These are phyloP conservation scores for Chytriomyces sp. DNA, from an alignment of 192 early-diverging fungal species.

Conservation along the genomic window DNA sequence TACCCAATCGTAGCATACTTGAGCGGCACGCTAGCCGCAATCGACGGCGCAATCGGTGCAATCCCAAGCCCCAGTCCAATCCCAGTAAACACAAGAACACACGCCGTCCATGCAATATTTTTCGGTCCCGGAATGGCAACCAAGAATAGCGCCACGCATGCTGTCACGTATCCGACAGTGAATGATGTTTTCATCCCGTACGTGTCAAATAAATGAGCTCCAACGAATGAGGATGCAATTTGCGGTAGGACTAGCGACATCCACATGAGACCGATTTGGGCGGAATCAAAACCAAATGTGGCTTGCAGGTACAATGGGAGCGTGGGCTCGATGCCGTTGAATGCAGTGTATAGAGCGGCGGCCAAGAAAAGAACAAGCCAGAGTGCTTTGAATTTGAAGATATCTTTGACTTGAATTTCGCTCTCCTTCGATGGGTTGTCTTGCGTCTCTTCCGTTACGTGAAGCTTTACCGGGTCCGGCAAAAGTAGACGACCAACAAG, in stretches of 20 bases:
- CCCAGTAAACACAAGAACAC: background rate
- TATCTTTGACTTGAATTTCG: background rate
- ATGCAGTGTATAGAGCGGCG: background rate
- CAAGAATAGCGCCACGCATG: background rate
- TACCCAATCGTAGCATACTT: slow-evolving; percentile 13
- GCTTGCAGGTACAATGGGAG: slow-evolving; percentile 10
- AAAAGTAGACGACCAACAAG: slow-evolving; percentile 25
- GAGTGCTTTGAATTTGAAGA: slow-evolving; percentile 5
- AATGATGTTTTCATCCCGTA: background rate
- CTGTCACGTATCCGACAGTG: background rate
- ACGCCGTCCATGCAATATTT: background rate
- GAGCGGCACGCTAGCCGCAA: background rate
- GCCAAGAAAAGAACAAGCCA: slow-evolving; percentile 14
- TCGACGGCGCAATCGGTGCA: slow-evolving; percentile 5
- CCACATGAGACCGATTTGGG: slow-evolving; percentile 7
- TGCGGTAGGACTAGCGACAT: slow-evolving; percentile 10
- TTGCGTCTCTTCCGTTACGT: background rate
- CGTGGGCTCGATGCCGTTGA: slow-evolving; percentile 16
- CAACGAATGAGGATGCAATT: background rate
- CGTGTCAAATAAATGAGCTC: slow-evolving; percentile 7
- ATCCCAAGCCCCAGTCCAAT: background rate
- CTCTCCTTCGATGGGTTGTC: background rate
- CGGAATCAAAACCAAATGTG: background rate
- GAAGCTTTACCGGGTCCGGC: background rate
- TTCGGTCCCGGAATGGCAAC: background rate